Conservation (phyloP, 768 basidiomycete genomes). For the Rhodotorula diobovata region DNA sequence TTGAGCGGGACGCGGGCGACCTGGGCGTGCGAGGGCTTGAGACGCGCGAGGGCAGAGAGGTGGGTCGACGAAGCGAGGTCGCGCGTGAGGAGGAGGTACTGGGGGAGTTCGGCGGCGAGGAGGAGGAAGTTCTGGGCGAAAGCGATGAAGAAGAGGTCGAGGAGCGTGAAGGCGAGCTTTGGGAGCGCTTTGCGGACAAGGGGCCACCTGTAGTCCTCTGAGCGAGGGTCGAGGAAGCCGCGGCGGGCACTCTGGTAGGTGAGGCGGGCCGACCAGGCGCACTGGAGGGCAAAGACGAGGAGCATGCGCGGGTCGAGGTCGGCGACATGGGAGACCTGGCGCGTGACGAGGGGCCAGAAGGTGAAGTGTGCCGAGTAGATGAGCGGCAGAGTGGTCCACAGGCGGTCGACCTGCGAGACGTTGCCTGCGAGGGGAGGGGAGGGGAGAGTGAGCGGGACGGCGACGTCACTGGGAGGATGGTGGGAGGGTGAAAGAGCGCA, state of each 20-base stretch:
- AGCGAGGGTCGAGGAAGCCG: constrained; percentile 64
- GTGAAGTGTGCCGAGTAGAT: constrained; percentile 80
- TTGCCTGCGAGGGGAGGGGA: constrained; percentile 53
- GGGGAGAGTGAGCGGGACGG: neutral
- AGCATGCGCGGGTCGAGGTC: constrained; percentile 41
- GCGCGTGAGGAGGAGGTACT: constrained; percentile 47
- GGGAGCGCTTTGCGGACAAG: constrained; percentile 64
- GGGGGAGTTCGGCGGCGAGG: constrained; percentile 55
- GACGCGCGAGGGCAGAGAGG: constrained; percentile 28
- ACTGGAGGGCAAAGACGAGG: constrained; percentile 41
- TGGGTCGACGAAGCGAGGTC: constrained; percentile 33
- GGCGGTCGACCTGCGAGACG: constrained; percentile 79
- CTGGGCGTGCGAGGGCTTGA: constrained; percentile 55
- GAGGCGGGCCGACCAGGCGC: constrained; percentile 53
- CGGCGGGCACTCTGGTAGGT: constrained; percentile 78
- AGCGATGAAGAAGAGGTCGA: constrained; percentile 50
- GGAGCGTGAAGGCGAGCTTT: constrained; percentile 57
- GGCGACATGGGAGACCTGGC: constrained; percentile 6
- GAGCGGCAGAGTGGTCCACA: constrained; percentile 69
- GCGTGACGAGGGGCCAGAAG: constrained; percentile 47
- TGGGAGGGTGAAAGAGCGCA: neutral
- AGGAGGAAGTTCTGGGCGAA: constrained; percentile 75
- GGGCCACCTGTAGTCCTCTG: constrained; percentile 90
- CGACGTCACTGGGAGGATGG: neutral
- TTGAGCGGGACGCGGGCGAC: constrained; percentile 57